These are phyloP conservation scores for Nakataea oryzae DNA, from an alignment of 2,329 filamentous ascomycete genomes.

Conservation along the genomic window DNA sequence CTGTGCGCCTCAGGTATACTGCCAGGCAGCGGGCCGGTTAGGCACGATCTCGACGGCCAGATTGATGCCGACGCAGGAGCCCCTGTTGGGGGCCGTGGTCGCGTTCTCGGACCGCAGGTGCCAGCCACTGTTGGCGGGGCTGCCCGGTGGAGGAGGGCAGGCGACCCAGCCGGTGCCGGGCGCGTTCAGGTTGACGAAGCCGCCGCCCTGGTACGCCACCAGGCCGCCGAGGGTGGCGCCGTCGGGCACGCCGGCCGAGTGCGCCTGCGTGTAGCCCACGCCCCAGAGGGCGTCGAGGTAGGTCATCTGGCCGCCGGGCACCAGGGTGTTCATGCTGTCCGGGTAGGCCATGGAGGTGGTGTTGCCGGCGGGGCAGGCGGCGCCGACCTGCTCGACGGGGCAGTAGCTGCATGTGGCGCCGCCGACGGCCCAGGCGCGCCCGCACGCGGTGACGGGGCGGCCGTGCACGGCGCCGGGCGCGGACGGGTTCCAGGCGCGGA, in stretches of 20 bases:
- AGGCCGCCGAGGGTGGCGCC: slow-evolving; percentile 16
- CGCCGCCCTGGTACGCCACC: slow-evolving; percentile 18
- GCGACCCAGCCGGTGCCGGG: slow-evolving; percentile 19
- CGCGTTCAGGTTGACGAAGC: slow-evolving; percentile 20
- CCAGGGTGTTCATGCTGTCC: slow-evolving; percentile 17
- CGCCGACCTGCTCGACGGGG: slow-evolving; percentile 10
- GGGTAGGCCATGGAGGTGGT: slow-evolving; percentile 14
- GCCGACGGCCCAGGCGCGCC: slow-evolving; percentile 12
- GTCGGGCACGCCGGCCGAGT: slow-evolving; percentile 18
- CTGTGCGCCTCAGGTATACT: neutral
- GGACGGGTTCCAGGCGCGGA: slow-evolving; percentile 19
- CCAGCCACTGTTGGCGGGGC: slow-evolving; percentile 11
- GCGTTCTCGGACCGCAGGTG: slow-evolving; percentile 15
- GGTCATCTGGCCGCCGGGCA: slow-evolving; percentile 21
- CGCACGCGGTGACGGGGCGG: slow-evolving; percentile 16
- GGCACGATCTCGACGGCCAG: slow-evolving; percentile 13
- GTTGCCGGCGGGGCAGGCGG: slow-evolving; percentile 16
- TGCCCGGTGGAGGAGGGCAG: slow-evolving; percentile 15
- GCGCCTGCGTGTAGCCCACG: slow-evolving; percentile 21
- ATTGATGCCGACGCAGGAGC: slow-evolving; percentile 16
- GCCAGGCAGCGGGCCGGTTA: neutral
- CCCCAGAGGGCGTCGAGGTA: slow-evolving; percentile 18
- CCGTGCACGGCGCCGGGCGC: slow-evolving; percentile 15
- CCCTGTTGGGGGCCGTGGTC: slow-evolving; percentile 12
- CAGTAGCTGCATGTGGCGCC: slow-evolving; percentile 20